phyloP scores from a whole-genome alignment of 2,329 filamentous ascomycete species.

The Ophiostoma montium region DNA sequence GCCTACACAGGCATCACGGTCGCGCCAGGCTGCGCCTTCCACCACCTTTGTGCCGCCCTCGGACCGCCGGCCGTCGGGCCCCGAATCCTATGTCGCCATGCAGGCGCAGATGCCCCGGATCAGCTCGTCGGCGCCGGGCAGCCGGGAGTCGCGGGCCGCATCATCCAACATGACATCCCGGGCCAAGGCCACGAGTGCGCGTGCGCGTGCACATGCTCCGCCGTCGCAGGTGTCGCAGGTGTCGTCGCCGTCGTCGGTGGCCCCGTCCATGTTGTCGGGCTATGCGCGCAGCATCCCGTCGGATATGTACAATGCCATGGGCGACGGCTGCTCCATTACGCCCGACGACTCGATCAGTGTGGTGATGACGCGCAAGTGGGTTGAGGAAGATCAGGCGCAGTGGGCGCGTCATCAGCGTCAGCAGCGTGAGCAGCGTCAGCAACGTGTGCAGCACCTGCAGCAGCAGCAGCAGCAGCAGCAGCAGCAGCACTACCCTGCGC shows the following conservation, averaged over 20 bases:
- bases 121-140: background rate
- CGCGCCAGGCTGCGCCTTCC: background rate
- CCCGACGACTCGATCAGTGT: conserved; percentile 14
- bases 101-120: background rate
- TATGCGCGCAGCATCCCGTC: background rate
- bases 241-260: background rate
- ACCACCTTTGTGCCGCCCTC: conserved; percentile 1
- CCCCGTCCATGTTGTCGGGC: background rate
- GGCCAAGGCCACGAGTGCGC: background rate
- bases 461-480: background rate
- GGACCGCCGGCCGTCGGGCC: background rate
- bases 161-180: background rate
- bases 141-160: too few species aligned
- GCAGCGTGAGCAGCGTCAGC: background rate
- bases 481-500: background rate
- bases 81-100: conserved; percentile 7
- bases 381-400: background rate
- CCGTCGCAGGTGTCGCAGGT: background rate
- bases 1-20: background rate
- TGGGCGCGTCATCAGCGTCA: background rate
- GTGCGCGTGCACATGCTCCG: background rate
- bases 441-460: background rate
- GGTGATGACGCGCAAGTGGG: background rate
- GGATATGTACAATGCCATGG: background rate
- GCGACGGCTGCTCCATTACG: background rate